Base-by-base conservation (phyloP, 2,329 filamentous ascomycete genomes). In the Aureobasidium sp. region DNA sequence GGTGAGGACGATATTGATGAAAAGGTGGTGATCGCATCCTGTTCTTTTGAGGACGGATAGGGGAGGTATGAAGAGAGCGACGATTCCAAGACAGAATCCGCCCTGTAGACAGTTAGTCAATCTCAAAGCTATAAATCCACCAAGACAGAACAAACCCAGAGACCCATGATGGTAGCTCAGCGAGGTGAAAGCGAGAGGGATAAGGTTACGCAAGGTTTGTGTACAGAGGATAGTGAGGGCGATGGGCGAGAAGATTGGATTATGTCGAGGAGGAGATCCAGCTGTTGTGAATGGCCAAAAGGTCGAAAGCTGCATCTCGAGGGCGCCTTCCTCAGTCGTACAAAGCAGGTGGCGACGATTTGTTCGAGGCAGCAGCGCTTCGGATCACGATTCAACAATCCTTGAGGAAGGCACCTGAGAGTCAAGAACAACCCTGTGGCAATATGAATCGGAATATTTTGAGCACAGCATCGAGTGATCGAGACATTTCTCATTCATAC, bases 1-100 rank as follows among this genome's bases (percentile, higher is more conserved):
- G 68, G 89, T 94, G 76, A 95, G 80, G 71, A 90, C 81, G 77
- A 95, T 90, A 86, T 94, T 95, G 83, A 96, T 92, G 76, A 92
- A 80, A 70, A 96, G 80, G 74, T 94, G 88, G 68, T 85, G 84
- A 73, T 86, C 86, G 78, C 91, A 96, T 70, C 91, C 91, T 67
- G 87, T 84, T 84, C 95, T 90, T 67, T 95, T 86, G 82, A 95
- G 91, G 73, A 96, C 91, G 78, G 90, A 90, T 52, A 96, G 78
- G 72, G 91, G 91, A 60, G 91, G 91, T 67, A 96, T 84, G 78
- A 96, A 81, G 80, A 96, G 80, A 80, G 91, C 91, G 77, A 95
- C 82, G 76, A 95, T 32, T 29, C 41, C 66, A 29, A 65, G 62
- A 50, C 47, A 62, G 58, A 59, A 58, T 15, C 55, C 63, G 44